Evolutionary conservation across 352 stramenopile genomes (phyloP), one percentile per base, ranked within the genome.

Genomic region (Pythium plurisporium): DNA sequence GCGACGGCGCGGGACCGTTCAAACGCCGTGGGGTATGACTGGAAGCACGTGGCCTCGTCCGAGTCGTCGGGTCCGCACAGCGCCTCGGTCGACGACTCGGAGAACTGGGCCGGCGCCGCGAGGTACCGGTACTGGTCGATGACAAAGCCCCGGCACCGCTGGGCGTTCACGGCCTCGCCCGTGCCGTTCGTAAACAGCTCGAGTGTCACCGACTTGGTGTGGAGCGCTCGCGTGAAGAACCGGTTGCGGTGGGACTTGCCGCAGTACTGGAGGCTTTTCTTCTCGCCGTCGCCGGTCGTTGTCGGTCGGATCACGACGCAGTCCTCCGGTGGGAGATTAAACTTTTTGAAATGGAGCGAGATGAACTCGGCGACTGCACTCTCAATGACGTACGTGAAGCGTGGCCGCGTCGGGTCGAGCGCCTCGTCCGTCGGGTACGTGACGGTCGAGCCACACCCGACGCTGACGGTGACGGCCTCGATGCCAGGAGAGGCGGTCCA

Each of bases 11-110:
- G 62, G 2, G 66, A 69, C 8, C 42, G 50, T 38, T 72, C 46
- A 31, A 64, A 74, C 23, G 44, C 63, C 5, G 8, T 62, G 0
- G 9, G 23, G 11, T 67, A 65, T 10, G 34, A 47, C 27, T 22
- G 55, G 54, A 74, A 86, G 62, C 83, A 93, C 27, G 60, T 47
- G n/a, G 72, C 81, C 52, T 90, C 79, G 8, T 62, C 45, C n/a
- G 76, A 80, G 30, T 90, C 73, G 44, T 93, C 82, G 2, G 45
- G 59, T 29, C 68, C 77, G 43, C 82, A 93, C 0, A 93, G 64
- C 23, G 78, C 66, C 57, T 90, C 80, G 34, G 52, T 15, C 12
- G 6, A 9, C 25, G 29, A 40, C 8, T 14, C 30, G 6, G 26
- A n/a, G n/a, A n/a, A n/a, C n/a, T n/a, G 42, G 15, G 45, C 42